Percentiles rank a stretch among this genome's conserved stretches.
These are phyloP conservation scores for Quercus engelmannii DNA, from an alignment of 306 rosid species.

Conservation along the genomic window DNA sequence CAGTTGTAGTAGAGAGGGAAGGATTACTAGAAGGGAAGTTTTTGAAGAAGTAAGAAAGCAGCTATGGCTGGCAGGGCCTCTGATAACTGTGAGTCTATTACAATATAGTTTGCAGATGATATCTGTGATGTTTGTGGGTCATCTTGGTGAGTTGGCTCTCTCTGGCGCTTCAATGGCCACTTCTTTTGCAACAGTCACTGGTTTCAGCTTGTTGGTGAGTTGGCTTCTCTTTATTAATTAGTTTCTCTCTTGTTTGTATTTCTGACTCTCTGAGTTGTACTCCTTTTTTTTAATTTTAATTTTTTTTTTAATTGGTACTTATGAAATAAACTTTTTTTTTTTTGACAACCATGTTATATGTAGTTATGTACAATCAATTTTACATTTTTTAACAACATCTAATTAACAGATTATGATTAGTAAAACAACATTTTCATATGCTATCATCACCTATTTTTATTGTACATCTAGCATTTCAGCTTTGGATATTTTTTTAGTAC, in stretches of 20 bases:
- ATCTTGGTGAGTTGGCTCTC: slow-evolving; percentile 57
- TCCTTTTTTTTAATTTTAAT: too few relatives aligned
- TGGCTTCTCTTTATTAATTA: not conserved
- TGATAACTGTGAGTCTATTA: slow-evolving; percentile 42
- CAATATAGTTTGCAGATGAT: slow-evolving; percentile 52
- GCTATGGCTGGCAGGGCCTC: slow-evolving; percentile 83
- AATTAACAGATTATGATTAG: too few relatives aligned
- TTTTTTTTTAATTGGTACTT: too few relatives aligned
- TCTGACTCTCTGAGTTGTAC: not conserved
- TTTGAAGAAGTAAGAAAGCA: slow-evolving; percentile 65
- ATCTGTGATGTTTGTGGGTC: slow-evolving; percentile 78
- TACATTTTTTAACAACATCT: too few relatives aligned
- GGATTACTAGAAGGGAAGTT: slow-evolving; percentile 10
- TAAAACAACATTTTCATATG: too few relatives aligned
- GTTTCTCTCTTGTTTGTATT: not conserved
- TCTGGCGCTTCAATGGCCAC: slow-evolving; percentile 75
- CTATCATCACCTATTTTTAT: too few relatives aligned
- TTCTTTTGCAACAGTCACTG: slow-evolving; percentile 71
- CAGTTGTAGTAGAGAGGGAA: not conserved
- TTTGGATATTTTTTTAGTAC: too few relatives aligned
- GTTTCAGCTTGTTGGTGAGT: slow-evolving; percentile 69
- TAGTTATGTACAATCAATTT: too few relatives aligned
- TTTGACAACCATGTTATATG: too few relatives aligned
- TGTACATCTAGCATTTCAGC: too few relatives aligned
- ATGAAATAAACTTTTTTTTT: too few relatives aligned